Evolutionary conservation across 2,329 filamentous ascomycete species (phyloP).

Genomic region (Ascosphaera aggregata): DNA sequence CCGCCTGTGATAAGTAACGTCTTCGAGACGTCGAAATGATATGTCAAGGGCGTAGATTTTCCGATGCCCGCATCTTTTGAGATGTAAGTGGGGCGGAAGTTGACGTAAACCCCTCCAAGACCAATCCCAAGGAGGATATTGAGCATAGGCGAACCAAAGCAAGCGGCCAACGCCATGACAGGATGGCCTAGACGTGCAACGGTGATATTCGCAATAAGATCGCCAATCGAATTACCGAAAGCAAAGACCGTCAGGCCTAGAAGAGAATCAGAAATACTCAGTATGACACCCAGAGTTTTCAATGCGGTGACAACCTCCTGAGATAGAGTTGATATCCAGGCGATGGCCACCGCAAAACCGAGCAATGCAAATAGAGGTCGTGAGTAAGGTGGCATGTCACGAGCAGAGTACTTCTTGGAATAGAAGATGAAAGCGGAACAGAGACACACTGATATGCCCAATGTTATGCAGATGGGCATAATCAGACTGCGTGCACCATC

Average conservation of each 20-base stretch:
- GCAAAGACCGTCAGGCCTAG: constrained; percentile 90
- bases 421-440: constrained; percentile 43
- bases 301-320: constrained; percentile 88
- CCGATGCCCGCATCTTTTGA: constrained; percentile 3
- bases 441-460: constrained; percentile 44
- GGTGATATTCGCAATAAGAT: constrained; percentile 85
- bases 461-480: constrained; percentile 35
- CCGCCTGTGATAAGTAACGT: constrained; percentile 67
- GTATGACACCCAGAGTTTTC: constrained; percentile 76
- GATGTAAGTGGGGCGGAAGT: constrained; percentile 33
- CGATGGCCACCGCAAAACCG: constrained; percentile 75
- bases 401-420: constrained; percentile 27
- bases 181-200: constrained; percentile 84
- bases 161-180: constrained; percentile 86
- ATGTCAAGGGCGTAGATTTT: constrained; percentile 27
- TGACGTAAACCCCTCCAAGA: constrained; percentile 76
- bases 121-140: constrained; percentile 92
- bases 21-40: constrained; percentile 61
- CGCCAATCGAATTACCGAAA: constrained; percentile 83
- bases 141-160: constrained; percentile 95
- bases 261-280: constrained; percentile 85
- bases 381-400: constrained; percentile 43
- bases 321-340: constrained; percentile 91
- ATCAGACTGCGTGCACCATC: constrained; percentile 28
- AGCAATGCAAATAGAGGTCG: constrained; percentile 64